phyloP scores from a whole-genome alignment of 257 asterid genomes.

The Haberlea rhodopensis region DNA sequence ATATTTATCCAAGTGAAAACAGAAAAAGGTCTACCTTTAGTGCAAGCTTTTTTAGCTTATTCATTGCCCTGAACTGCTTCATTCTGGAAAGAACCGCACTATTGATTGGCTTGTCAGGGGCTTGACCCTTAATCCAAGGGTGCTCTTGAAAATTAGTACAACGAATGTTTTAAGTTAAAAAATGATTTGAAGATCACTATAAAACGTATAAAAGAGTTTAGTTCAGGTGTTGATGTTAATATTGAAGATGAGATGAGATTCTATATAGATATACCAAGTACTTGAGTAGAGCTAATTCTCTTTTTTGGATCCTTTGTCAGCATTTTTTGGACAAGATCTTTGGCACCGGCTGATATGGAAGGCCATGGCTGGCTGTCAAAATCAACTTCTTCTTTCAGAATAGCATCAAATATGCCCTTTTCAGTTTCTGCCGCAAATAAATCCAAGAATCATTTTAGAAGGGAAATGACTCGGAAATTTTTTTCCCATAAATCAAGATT shows the following conservation, averaged over 20 bases:
- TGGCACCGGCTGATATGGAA: conserved; percentile 67
- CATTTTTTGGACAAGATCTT: conserved; percentile 83
- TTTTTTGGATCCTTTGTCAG: conserved; percentile 76
- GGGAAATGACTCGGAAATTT: conserved; percentile 18
- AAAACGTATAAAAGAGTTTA: not conserved
- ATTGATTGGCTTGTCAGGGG: conserved; percentile 68
- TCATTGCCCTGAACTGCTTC: conserved; percentile 87
- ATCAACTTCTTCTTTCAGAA: conserved; percentile 79
- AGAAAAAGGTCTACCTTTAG: conserved; percentile 48
- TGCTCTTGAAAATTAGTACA: conserved; percentile 44
- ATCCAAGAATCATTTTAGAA: conserved; percentile 21
- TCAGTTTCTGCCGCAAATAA: conserved; percentile 65
- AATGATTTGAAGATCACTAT: not conserved
- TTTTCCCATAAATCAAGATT: conserved; percentile 2
- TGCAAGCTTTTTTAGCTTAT: conserved; percentile 79
- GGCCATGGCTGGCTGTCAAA: conserved; percentile 93
- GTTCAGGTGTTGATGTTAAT: not conserved
- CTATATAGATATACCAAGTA: conserved; percentile 64
- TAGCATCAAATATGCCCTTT: conserved; percentile 89
- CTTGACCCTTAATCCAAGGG: conserved; percentile 77
- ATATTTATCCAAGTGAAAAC: not conserved
- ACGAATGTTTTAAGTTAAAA: conserved; percentile 17
- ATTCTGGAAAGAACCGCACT: conserved; percentile 86
- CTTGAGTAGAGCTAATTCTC: conserved; percentile 76
- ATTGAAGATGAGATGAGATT: not conserved